Percentiles rank a stretch among this genome's conserved stretches.
phyloP scores from a whole-genome alignment of 768 basidiomycete genomes.

The Russula sp. region DNA sequence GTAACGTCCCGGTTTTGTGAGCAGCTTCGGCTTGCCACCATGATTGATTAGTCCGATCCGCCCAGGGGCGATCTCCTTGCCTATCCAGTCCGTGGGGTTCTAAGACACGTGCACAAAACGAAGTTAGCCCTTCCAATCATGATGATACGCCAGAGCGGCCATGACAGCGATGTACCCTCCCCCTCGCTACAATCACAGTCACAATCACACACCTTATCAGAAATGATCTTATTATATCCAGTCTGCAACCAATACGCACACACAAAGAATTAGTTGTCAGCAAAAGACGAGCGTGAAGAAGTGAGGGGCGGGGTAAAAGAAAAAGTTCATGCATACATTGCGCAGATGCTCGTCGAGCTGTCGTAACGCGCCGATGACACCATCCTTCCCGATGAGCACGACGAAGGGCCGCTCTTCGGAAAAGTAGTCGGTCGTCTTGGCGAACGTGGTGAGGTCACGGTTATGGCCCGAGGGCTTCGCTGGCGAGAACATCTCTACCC shows the following conservation, averaged over 20 bases:
- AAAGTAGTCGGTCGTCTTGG: constrained; percentile 30
- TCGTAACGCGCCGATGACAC: constrained; percentile 64
- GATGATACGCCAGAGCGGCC: not conserved
- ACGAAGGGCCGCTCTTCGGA: constrained; percentile 67
- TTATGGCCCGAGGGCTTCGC: not conserved
- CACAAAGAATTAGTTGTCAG: no score
- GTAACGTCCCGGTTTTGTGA: constrained; percentile 74
- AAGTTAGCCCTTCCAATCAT: not conserved
- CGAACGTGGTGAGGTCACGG: not conserved
- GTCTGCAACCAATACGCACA: constrained; percentile 40
- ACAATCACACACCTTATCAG: constrained; percentile 49
- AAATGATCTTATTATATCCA: constrained; percentile 56
- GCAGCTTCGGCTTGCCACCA: constrained; percentile 75
- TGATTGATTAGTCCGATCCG: constrained; percentile 73
- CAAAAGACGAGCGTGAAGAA: no score
- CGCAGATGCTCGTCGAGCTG: constrained; percentile 64
- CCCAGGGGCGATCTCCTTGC: constrained; percentile 69
- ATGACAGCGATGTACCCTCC: not conserved
- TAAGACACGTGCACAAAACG: constrained; percentile 29
- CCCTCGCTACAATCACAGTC: not conserved
- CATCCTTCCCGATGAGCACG: constrained; percentile 62
- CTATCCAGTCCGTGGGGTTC: constrained; percentile 65
- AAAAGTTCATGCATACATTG: constrained; percentile 37
- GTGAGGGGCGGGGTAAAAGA: not conserved
- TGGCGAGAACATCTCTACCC: not conserved